These are phyloP conservation scores for Tephrocybe sp. DNA, from an alignment of 768 basidiomycete species.

Conservation along the genomic window DNA sequence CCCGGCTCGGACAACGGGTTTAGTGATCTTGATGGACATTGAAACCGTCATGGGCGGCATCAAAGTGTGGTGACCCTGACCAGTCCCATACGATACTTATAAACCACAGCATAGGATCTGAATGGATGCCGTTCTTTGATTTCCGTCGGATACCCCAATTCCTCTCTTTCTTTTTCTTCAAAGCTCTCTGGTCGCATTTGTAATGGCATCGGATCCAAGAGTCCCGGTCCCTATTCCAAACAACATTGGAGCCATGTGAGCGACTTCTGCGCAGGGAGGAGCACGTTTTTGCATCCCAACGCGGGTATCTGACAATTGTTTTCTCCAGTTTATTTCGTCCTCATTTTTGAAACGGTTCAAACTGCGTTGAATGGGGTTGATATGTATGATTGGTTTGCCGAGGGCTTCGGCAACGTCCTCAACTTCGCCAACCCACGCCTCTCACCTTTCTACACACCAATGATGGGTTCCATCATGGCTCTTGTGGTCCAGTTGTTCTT, in stretches of 20 bases:
- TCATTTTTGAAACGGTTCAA: slow-evolving; percentile 12
- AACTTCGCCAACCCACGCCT: slow-evolving; percentile 5
- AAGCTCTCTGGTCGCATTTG: not conserved
- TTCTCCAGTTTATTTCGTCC: slow-evolving; percentile 8
- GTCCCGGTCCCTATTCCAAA: not conserved
- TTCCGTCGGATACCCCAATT: not conserved
- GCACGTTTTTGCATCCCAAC: no score
- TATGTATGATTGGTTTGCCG: slow-evolving; percentile 14
- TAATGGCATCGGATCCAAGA: not conserved
- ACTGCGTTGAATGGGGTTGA: slow-evolving; percentile 10
- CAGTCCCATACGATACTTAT: no score
- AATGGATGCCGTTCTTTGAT: not conserved
- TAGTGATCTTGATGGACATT: not conserved
- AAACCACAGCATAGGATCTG: not conserved
- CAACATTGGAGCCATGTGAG: slow-evolving; percentile 7
- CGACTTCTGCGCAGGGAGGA: not conserved
- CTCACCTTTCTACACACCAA: slow-evolving; percentile 12
- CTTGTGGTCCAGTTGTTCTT: slow-evolving; percentile 16
- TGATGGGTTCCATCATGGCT: slow-evolving; percentile 15
- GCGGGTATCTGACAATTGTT: no score
- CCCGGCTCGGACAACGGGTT: not conserved
- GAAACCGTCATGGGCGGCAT: not conserved
- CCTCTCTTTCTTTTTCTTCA: not conserved
- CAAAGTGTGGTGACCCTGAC: not conserved
- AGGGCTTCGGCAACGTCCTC: slow-evolving; percentile 12